These are phyloP conservation scores for Calocera cornea DNA, from an alignment of 768 basidiomycete genomes.

Conservation along the genomic window DNA sequence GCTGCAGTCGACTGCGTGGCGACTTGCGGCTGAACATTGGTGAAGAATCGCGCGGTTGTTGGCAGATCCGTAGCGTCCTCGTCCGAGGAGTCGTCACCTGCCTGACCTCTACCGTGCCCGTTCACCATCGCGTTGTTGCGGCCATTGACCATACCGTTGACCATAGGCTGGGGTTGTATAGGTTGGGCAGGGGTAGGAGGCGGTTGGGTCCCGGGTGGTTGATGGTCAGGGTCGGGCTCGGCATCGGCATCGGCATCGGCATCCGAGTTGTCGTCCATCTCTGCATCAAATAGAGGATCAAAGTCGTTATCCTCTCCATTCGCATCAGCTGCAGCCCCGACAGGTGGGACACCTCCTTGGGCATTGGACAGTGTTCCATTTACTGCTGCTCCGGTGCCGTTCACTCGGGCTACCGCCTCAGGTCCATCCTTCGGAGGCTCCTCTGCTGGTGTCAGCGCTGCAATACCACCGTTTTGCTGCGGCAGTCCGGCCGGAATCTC, in stretches of 20 bases:
- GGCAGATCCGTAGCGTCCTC: background rate
- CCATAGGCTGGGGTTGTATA: background rate
- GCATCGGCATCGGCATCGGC: conserved; percentile 1
- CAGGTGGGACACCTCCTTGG: background rate
- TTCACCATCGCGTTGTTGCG: background rate
- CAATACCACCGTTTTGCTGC: background rate
- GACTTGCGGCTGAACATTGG: background rate
- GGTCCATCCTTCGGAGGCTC: background rate
- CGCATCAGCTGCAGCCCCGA: background rate
- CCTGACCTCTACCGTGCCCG: background rate
- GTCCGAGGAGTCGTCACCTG: background rate
- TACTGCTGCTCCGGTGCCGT: background rate
- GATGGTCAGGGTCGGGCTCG: background rate
- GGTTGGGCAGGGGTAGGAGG: background rate
- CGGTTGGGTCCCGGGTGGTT: background rate
- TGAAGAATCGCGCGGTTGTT: background rate
- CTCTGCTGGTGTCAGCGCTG: background rate
- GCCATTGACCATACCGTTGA: background rate
- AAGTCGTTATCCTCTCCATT: background rate
- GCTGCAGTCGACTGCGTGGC: conserved; percentile 2
- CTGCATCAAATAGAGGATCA: conserved; percentile 13
- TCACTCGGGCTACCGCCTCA: background rate
- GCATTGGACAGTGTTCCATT: background rate
- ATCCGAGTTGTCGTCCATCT: conserved; percentile 14
- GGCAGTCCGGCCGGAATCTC: background rate